These are phyloP conservation scores for Cordyceps tenuipes DNA, from an alignment of 2,329 filamentous ascomycete species.

Conservation along the genomic window DNA sequence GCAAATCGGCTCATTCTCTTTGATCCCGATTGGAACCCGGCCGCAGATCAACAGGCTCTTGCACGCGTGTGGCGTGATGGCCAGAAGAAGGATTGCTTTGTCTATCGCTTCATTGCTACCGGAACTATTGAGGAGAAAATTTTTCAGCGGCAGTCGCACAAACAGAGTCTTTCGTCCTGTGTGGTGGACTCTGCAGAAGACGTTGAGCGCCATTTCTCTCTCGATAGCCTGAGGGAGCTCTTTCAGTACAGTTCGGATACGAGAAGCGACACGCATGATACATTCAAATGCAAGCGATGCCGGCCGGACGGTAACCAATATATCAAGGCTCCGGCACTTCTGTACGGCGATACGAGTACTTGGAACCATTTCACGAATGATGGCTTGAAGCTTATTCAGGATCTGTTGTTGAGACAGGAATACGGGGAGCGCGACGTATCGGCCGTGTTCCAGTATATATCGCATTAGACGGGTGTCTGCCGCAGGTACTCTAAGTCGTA, in stretches of 20 bases:
- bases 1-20: conserved; percentile 93
- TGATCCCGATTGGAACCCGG: conserved; percentile 96
- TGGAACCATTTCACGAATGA: conserved; percentile 97
- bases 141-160: conserved; percentile 96
- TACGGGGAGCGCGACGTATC: conserved; percentile 70
- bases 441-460: conserved; percentile 97
- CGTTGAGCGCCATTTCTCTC: conserved; percentile 90
- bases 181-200: conserved; percentile 96
- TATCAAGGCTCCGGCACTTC: conserved; percentile 86
- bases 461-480: conserved; percentile 44
- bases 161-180: conserved; percentile 90
- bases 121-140: conserved; percentile 99
- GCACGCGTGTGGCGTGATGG: conserved; percentile 98
- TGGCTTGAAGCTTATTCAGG: conserved; percentile 74
- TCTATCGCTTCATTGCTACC: conserved; percentile 98
- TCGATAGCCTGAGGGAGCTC: conserved; percentile 82
- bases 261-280: conserved; percentile 90
- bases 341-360: conserved; percentile 97
- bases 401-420: conserved; percentile 84
- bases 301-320: conserved; percentile 78
- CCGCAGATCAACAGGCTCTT: conserved; percentile 92
- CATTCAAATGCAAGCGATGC: conserved; percentile 96
- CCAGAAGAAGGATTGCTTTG: conserved; percentile 98
- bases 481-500: neutral
- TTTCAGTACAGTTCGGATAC: conserved; percentile 88